Base-by-base conservation (phyloP, 1,284 basidiomycete genomes). In the Ganoderma sinense region DNA sequence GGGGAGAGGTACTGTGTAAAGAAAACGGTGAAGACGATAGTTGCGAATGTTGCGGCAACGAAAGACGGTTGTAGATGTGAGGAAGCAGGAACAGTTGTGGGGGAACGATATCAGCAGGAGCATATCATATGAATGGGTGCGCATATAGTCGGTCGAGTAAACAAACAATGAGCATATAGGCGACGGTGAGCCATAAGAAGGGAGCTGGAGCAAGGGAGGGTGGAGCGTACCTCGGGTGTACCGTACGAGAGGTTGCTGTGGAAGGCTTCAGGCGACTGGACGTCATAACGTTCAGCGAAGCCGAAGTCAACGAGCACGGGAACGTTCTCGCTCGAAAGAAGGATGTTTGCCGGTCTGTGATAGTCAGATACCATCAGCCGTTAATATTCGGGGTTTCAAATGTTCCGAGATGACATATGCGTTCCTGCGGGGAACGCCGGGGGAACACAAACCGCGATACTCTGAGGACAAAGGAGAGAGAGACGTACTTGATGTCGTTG, bases 271-370 rank as follows among this genome's bases (percentile, higher is more conserved):
- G 83, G 78, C 0, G 88, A 86, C 4, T 82, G 78, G 56, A 86
- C 74, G 71, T 93, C 88, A 75, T 94, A 96, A 72, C 89, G 89
- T 77, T 96, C 93, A 1, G 96, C 95, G 76, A 98, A 98, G 1
- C 96, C 96, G 78, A 97, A 97, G 80, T 97, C 96, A 39, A 97
- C 93, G 5, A 97, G 87, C 1, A 97, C 92, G 0, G 96, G 95
- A 0, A 93, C 82, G 73, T 91, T 90, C 75, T 89, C 85, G 69
- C 84, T 81, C 2, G 92, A 93, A 56, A 97, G 84, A 4, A 97
- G 86, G 71, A 97, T 94, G 77, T 97, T 97, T 16, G 95, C 94
- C 4, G 95, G 96, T 75, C 93, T 94, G 68, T 33, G 59, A 39
- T 26, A 64, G 36, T 23, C 29, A 51, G 36, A 23, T 40, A 0